A percentile compares a stretch with the other conserved stretches of the same genome.
Evolutionary conservation across 805 yeast species (phyloP).

Genomic region (Vanderwaltozyma polyspora): DNA sequence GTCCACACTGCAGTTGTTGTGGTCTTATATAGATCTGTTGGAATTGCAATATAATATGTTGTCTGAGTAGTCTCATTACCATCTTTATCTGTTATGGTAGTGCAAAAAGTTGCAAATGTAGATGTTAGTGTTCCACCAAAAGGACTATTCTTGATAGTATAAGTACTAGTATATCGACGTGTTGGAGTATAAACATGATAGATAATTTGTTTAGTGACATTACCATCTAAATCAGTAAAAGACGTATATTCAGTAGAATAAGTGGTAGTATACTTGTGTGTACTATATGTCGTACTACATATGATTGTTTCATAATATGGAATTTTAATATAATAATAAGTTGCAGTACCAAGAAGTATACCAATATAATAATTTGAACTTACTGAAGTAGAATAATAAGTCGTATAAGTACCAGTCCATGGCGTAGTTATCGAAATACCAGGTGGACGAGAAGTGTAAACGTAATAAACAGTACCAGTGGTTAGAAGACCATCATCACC

Average conservation of each 20-base stretch:
- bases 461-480: too few relatives aligned
- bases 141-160: neutral
- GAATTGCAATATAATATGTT: neutral
- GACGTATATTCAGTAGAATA: neutral
- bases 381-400: neutral
- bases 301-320: neutral
- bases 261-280: neutral
- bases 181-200: neutral
- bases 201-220: conserved; percentile 2
- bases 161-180: neutral
- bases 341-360: neutral
- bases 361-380: too few relatives aligned
- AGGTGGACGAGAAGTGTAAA: too few relatives aligned
- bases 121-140: neutral
- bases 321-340: neutral
- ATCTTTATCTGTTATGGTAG: neutral
- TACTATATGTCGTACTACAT: neutral
- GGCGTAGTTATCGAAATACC: neutral
- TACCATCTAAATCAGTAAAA: conserved; percentile 5
- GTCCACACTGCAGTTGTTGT: conserved; percentile 2
- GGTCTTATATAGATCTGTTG: neutral
- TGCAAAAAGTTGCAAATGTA: neutral
- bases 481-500: too few relatives aligned
- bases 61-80: neutral
- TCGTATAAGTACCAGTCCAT: neutral